Conservation (phyloP, 805 yeast species). For the Pichia insulana region DNA sequence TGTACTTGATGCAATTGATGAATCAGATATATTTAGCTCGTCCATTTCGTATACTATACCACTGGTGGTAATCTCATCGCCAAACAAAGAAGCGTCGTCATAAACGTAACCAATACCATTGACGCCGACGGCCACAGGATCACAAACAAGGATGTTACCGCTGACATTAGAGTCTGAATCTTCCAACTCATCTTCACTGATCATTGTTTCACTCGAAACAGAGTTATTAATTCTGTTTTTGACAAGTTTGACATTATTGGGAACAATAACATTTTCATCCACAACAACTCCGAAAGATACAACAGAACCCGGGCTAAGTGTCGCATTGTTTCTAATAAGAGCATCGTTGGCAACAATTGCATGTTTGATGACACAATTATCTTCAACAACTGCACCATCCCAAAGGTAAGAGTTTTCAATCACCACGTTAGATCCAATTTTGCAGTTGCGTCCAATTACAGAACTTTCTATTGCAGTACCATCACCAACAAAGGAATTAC, state of each 20-base stretch:
- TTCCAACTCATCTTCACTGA: conserved; percentile 16
- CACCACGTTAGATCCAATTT: conserved; percentile 67
- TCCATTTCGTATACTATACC: conserved; percentile 38
- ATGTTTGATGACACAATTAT: conserved; percentile 47
- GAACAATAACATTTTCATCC: conserved; percentile 43
- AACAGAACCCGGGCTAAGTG: conserved; percentile 61
- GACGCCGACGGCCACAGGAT: conserved; percentile 34
- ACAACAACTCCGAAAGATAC: conserved; percentile 69
- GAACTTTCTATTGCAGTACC: conserved; percentile 57
- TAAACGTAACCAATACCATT: conserved; percentile 44
- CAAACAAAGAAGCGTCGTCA: conserved; percentile 42
- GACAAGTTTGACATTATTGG: conserved; percentile 43
- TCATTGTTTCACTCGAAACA: conserved; percentile 7
- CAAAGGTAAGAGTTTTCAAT: conserved; percentile 77
- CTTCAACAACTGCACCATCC: conserved; percentile 72
- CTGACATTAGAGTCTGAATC: conserved; percentile 7
- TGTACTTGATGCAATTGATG: conserved; percentile 43
- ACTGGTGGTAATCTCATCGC: conserved; percentile 28
- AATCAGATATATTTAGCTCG: conserved; percentile 41
- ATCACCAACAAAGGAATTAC: conserved; percentile 68
- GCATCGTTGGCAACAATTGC: conserved; percentile 67
- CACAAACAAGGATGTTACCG: conserved; percentile 15
- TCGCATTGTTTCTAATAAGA: conserved; percentile 41
- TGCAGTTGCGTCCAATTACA: conserved; percentile 79
- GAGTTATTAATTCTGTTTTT: conserved; percentile 34